Evolutionary conservation across 345 rosid genomes (phyloP), one percentile per base, ranked within the genome.

Genomic region (Acer yangbiense): DNA sequence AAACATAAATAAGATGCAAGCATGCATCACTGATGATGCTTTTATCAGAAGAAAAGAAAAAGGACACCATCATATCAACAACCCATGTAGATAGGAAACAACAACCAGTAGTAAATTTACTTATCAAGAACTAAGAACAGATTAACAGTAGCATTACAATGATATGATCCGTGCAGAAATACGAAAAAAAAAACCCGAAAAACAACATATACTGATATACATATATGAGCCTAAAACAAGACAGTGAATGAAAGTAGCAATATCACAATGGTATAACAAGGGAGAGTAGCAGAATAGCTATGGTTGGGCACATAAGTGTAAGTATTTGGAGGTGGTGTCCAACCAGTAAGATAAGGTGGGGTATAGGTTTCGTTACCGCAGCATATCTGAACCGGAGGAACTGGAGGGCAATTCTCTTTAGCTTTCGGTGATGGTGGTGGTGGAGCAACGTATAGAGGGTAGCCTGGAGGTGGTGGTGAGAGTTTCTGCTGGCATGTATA

Each of bases 391-490:
- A 60, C 79, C 1, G 46, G 46, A 43, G 46, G 46, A 8, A 46
- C 20, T 0, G 79, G 78, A 9, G 89, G 54, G 60, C 89, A 84
- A n/a, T 77, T 79, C 48, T 17, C 75, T 69, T 63, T 80, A 72
- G 32, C 61, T 14, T 44, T 74, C 29, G 78, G 52, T 11, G 84
- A 57, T 3, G 82, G 81, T 8, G 87, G 46, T 1, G 85, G 81
- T n/a, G 79, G 81, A 63, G 52, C 44, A 25, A 73, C 84, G 17
- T 73, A 68, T 2, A 21, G 8, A 4, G 83, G 85, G 55, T 68
- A 66, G 20, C 32, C 72, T 0, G 86, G 83, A 6, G 83, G 80
- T 9, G 87, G 82, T 7, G 85, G 85, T 35, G 74, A 9, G n/a
- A 25, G 67, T 48, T 23, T 23, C 25, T 71, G 76, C 13, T 77